These are phyloP conservation scores for Arabidopsis arenosa DNA, from an alignment of 345 rosid species.

Conservation along the genomic window DNA sequence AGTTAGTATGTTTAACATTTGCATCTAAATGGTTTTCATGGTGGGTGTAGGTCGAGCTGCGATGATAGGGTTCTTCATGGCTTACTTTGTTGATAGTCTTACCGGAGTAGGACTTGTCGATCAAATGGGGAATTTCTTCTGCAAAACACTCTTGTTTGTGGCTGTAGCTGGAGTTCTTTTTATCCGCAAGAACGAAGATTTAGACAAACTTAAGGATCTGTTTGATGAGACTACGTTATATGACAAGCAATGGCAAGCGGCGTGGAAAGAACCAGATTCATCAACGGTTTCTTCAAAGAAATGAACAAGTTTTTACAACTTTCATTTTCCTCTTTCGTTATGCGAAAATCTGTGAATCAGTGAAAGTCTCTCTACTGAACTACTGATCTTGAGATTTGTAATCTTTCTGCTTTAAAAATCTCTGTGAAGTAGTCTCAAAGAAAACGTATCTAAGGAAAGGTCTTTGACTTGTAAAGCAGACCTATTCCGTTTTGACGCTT, in stretches of 20 bases:
- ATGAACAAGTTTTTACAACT: slow-evolving; percentile 6
- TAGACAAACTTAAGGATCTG: slow-evolving; percentile 71
- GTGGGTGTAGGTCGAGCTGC: slow-evolving; percentile 84
- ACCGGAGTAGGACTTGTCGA: slow-evolving; percentile 96
- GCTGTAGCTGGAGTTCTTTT: slow-evolving; percentile 86
- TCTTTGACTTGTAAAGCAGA: slow-evolving; percentile 23
- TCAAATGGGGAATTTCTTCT: slow-evolving; percentile 96
- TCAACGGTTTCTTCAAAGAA: slow-evolving; percentile 37
- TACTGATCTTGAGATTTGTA: slow-evolving; percentile 33
- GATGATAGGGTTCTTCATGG: slow-evolving; percentile 98
- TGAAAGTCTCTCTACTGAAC: slow-evolving; percentile 29
- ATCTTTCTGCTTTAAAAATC: slow-evolving; percentile 6
- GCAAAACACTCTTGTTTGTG: slow-evolving; percentile 85
- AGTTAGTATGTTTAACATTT: neutral
- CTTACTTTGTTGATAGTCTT: slow-evolving; percentile 91
- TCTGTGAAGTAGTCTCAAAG: slow-evolving; percentile 31
- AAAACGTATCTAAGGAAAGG: slow-evolving; percentile 13
- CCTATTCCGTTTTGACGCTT: neutral
- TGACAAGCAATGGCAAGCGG: slow-evolving; percentile 98
- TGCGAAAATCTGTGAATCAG: slow-evolving; percentile 22
- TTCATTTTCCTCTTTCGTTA: slow-evolving; percentile 17
- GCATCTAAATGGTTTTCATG: neutral
- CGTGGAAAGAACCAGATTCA: slow-evolving; percentile 79
- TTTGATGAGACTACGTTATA: slow-evolving; percentile 91
- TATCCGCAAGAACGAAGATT: slow-evolving; percentile 88